These are phyloP conservation scores for Stellera chamaejasme DNA, from an alignment of 345 rosid species.

Conservation along the genomic window DNA sequence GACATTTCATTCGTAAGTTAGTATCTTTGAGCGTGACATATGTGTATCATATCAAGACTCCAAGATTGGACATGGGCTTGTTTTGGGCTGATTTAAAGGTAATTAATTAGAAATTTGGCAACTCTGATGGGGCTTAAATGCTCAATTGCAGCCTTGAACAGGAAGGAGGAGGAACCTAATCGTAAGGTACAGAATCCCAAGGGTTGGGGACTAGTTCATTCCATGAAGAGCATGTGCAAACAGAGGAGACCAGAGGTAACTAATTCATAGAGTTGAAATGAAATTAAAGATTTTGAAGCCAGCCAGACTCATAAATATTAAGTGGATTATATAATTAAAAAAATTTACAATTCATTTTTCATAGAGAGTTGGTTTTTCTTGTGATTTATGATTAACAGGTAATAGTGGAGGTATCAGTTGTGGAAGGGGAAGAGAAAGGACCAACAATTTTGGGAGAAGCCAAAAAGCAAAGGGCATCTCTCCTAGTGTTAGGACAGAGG, in stretches of 20 bases:
- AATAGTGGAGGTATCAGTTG: constrained; percentile 47
- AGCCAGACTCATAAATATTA: too few species aligned
- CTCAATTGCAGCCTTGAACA: constrained; percentile 13
- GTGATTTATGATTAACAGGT: constrained; percentile 29
- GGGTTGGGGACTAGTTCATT: constrained; percentile 36
- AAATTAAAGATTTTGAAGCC: too few species aligned
- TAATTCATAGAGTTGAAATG: background rate
- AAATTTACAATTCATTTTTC: background rate
- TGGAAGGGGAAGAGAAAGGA: constrained; percentile 78
- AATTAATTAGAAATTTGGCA: too few species aligned
- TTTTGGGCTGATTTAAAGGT: too few species aligned
- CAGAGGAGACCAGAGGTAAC: constrained; percentile 87
- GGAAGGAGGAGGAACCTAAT: constrained; percentile 20
- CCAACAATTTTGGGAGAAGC: constrained; percentile 80
- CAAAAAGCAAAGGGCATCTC: constrained; percentile 45
- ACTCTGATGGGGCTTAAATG: background rate
- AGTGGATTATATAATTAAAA: too few species aligned
- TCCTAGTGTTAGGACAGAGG: constrained; percentile 70
- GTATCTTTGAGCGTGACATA: too few species aligned
- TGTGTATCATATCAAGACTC: too few species aligned
- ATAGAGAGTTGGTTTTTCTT: background rate
- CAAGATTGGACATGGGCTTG: too few species aligned
- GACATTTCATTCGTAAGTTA: too few species aligned
- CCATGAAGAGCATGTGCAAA: constrained; percentile 54
- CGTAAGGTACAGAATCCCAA: constrained; percentile 39